Base-by-base conservation (phyloP, 2,329 filamentous ascomycete species). In the Thelonectria olida region DNA sequence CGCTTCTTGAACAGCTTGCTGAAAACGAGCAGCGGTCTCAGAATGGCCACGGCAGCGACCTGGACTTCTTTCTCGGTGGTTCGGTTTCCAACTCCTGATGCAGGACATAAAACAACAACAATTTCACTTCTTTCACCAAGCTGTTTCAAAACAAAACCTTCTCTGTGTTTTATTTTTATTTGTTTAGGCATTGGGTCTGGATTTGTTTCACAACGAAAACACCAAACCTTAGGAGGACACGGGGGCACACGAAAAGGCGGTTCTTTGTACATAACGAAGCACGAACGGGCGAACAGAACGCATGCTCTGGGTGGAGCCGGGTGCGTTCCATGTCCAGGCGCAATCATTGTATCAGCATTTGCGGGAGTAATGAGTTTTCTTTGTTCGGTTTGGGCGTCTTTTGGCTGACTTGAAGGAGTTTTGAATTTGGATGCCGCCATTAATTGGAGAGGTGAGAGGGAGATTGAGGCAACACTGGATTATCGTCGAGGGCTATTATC, bases 1-100 rank as follows among this genome's bases (percentile, higher is more conserved):
- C 87, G 63, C 78, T 96, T 41, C 79, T 96, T 34, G 92, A 96
- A 74, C 92, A 96, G 77, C 82, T 96, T 60, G 92, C 92, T 0
- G 92, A 96, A 76, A 93, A 92, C 70, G 92, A 95, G 76, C 85
- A 91, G 54, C 74, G 75, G 20, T 72, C 77, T 54, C 82, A 83
- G 41, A 81, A 86, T 52, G 91, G 89, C 0, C 86, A 88, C 9
- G 90, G 90, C 12, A 90, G 85, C 66, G 92, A 95, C 72, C 79
- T 96, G 69, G 92, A 95, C 74, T 94, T 92, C 77, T 94, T 94
- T 72, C 78, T 94, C 25, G 75, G 72, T 19, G 72, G 73, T 20
- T 61, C 72, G 7, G 64, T 59, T 12, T 47, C 55, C 41, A 53
- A 42, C 49, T 53, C 48, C 19, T 62, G 41, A 57, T 19, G 39